A percentile compares a stretch with the other conserved stretches of the same genome.
Evolutionary conservation across 2,329 filamentous ascomycete genomes (phyloP).

Genomic region (Trichoderma breve): DNA sequence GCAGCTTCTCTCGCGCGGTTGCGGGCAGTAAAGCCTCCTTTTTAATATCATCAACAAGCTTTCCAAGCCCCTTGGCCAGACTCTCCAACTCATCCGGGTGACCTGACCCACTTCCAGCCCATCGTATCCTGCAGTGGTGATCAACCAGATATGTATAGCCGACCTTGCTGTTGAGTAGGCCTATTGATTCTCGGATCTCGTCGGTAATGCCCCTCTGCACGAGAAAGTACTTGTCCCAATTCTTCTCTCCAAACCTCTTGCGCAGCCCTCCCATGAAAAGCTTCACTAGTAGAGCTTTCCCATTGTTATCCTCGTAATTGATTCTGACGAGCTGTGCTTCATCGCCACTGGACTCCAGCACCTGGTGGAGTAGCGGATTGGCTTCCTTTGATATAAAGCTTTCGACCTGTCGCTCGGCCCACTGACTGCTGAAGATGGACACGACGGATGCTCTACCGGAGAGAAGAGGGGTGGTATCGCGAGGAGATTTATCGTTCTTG

Average conservation of each 20-base stretch:
- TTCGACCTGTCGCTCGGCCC: slow-evolving; percentile 78
- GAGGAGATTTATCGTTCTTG: slow-evolving; percentile 47
- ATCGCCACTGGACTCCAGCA: slow-evolving; percentile 54
- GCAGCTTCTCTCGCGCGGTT: slow-evolving; percentile 35
- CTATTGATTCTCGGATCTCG: slow-evolving; percentile 61
- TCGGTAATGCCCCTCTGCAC: slow-evolving; percentile 58
- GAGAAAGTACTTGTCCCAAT: slow-evolving; percentile 62
- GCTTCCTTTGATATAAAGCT: slow-evolving; percentile 64
- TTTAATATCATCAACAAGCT: slow-evolving; percentile 59
- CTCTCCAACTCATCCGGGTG: slow-evolving; percentile 64
- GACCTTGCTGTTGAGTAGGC: slow-evolving; percentile 82
- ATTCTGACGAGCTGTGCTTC: slow-evolving; percentile 76
- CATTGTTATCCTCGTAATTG: slow-evolving; percentile 79
- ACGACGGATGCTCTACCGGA: slow-evolving; percentile 74
- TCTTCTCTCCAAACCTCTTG: slow-evolving; percentile 46
- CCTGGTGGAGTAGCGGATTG: slow-evolving; percentile 68
- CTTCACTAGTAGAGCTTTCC: slow-evolving; percentile 61
- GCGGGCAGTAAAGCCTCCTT: slow-evolving; percentile 36
- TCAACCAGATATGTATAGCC: slow-evolving; percentile 94
- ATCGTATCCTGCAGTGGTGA: slow-evolving; percentile 81
- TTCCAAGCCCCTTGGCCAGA: slow-evolving; percentile 62
- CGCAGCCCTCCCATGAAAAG: slow-evolving; percentile 56
- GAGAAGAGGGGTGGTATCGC: slow-evolving; percentile 74
- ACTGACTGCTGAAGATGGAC: slow-evolving; percentile 75
- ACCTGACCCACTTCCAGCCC: slow-evolving; percentile 79